A percentile compares a stretch with the other conserved stretches of the same genome.
Evolutionary conservation across 495 filamentous ascomycete species (phyloP).

Genomic region (Tuber melanosporum): DNA sequence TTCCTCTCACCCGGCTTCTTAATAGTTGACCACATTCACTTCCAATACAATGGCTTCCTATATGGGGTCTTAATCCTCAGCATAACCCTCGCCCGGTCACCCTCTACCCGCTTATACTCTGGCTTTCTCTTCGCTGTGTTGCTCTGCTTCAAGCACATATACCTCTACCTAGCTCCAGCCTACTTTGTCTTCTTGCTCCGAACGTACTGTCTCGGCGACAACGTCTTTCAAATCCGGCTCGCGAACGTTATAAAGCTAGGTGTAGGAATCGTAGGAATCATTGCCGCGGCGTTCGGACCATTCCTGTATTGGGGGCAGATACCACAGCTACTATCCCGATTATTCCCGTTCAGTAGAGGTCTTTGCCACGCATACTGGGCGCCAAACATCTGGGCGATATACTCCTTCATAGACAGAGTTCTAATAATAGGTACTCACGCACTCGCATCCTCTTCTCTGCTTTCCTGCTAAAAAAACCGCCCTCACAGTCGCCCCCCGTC

Average conservation of each 20-base stretch:
- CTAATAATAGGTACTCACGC: slow-evolving; percentile 51
- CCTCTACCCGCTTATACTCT: slow-evolving; percentile 67
- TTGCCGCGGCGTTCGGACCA: slow-evolving; percentile 79
- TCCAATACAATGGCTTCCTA: slow-evolving; percentile 97
- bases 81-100: slow-evolving; percentile 69
- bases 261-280: slow-evolving; percentile 61
- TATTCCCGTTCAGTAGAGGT: slow-evolving; percentile 91
- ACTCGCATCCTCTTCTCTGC: neutral
- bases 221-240: slow-evolving; percentile 67
- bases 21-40: slow-evolving; percentile 98
- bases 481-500: slow-evolving; percentile 62
- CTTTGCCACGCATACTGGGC: slow-evolving; percentile 98
- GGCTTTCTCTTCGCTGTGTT: slow-evolving; percentile 77
- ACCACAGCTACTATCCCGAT: slow-evolving; percentile 72
- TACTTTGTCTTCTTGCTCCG: slow-evolving; percentile 91
- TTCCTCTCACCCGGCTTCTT: slow-evolving; percentile 85
- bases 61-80: slow-evolving; percentile 85
- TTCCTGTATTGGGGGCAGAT: slow-evolving; percentile 80
- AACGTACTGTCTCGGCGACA: slow-evolving; percentile 78
- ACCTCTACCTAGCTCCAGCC: slow-evolving; percentile 90
- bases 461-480: slow-evolving; percentile 34
- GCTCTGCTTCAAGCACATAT: slow-evolving; percentile 94
- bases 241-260: slow-evolving; percentile 77
- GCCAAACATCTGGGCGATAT: slow-evolving; percentile 94
- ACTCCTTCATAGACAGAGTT: slow-evolving; percentile 79